Evolutionary conservation across 306 rosid species (phyloP).

Genomic region (Inga oerstediana): DNA sequence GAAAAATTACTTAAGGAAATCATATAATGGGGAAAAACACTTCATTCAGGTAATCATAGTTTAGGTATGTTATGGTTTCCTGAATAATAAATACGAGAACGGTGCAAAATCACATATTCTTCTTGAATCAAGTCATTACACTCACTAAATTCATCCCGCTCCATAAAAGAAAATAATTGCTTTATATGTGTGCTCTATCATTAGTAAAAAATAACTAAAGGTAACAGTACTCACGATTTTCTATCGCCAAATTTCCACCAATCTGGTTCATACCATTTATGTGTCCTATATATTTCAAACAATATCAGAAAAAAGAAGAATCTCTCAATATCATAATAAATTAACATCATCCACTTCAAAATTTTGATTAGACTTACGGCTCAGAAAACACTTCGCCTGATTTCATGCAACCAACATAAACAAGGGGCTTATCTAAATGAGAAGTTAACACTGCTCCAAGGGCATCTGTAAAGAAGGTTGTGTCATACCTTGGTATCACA

Average conservation of each 20-base stretch:
- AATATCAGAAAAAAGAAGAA: constrained; percentile 20
- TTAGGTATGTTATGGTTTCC: neutral
- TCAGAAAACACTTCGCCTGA: constrained; percentile 80
- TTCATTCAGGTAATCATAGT: constrained; percentile 19
- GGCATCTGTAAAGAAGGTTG: constrained; percentile 54
- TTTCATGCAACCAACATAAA: constrained; percentile 81
- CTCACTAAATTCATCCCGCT: neutral
- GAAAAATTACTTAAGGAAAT: constrained; percentile 25
- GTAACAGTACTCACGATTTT: constrained; percentile 57
- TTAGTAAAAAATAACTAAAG: neutral
- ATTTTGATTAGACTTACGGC: constrained; percentile 50
- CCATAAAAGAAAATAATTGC: constrained; percentile 5
- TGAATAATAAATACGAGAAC: constrained; percentile 5
- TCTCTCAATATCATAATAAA: constrained; percentile 15
- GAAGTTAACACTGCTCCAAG: constrained; percentile 60
- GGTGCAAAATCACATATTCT: neutral
- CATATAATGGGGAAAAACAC: constrained; percentile 24
- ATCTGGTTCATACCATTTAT: constrained; percentile 73
- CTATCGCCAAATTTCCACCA: constrained; percentile 82
- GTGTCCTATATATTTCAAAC: constrained; percentile 51
- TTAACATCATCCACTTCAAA: constrained; percentile 23
- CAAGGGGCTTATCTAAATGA: constrained; percentile 59
- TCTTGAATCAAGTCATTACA: constrained; percentile 16
- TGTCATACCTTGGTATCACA: constrained; percentile 26
- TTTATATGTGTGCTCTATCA: neutral